phyloP scores from a whole-genome alignment of 1,284 basidiomycete genomes.

The Spongispora temasekensis region DNA sequence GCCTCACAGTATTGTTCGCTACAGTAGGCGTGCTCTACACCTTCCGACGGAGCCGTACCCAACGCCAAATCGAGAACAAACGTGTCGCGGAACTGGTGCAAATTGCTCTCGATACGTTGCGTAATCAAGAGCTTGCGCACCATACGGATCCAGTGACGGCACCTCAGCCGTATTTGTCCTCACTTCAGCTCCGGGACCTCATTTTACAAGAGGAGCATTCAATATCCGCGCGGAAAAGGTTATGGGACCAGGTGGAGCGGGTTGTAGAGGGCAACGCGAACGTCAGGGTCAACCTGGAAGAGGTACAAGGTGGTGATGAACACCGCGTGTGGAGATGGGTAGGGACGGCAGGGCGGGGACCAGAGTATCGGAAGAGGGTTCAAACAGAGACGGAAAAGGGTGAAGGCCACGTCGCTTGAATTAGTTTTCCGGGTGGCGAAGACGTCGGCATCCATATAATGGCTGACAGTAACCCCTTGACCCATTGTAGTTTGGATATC shows the following conservation, averaged over 20 bases:
- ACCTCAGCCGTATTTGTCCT: constrained; percentile 82
- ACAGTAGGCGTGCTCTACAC: constrained; percentile 39
- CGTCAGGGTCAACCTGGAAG: constrained; percentile 86
- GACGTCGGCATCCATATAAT: constrained; percentile 11
- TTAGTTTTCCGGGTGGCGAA: constrained; percentile 10
- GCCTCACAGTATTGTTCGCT: constrained; percentile 35
- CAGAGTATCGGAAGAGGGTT: constrained; percentile 39
- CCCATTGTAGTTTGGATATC: constrained; percentile 20
- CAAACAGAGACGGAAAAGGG: constrained; percentile 32
- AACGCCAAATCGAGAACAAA: constrained; percentile 62
- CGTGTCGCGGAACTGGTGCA: constrained; percentile 79
- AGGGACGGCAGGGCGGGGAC: constrained; percentile 48
- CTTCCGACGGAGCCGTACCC: constrained; percentile 46
- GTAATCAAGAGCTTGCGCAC: constrained; percentile 85
- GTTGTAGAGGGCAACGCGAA: constrained; percentile 95
- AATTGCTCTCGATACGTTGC: constrained; percentile 78
- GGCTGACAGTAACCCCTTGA: constrained; percentile 29
- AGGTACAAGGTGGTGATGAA: constrained; percentile 87
- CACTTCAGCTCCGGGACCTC: constrained; percentile 88
- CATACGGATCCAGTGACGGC: constrained; percentile 81
- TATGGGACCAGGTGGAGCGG: constrained; percentile 88
- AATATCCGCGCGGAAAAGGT: constrained; percentile 59
- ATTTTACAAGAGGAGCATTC: constrained; percentile 85
- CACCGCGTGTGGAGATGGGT: constrained; percentile 85
- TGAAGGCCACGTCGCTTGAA: constrained; percentile 28